phyloP scores from a whole-genome alignment of 164 flowering plant genomes.

The Stephania japonica region DNA sequence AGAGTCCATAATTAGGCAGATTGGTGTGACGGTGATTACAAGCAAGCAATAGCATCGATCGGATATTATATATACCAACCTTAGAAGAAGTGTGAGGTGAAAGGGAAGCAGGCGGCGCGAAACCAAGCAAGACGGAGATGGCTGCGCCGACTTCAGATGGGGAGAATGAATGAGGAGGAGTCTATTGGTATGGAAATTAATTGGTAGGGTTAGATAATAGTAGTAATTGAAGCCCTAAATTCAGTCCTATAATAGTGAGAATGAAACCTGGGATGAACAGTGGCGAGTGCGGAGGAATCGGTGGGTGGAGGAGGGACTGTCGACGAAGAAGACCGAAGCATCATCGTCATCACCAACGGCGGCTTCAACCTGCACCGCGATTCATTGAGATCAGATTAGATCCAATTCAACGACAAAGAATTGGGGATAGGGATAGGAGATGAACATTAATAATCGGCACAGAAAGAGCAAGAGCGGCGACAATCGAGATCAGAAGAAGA shows the following conservation, averaged over 20 bases:
- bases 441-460: background rate
- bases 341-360: constrained; percentile 5
- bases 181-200: no score
- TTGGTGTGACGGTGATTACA: no score
- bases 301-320: constrained; percentile 23
- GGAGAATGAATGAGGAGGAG: constrained; percentile 28
- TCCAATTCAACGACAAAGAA: background rate
- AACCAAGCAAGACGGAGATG: constrained; percentile 80
- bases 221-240: no score
- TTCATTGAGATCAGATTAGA: no score
- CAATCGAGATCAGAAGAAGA: background rate
- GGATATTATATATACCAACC: constrained; percentile 26
- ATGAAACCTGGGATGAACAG: background rate
- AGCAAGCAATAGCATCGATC: background rate
- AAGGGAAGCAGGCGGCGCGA: constrained; percentile 68
- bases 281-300: constrained; percentile 26
- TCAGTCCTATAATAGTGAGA: no score
- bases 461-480: background rate
- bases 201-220: no score
- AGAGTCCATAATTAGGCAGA: background rate
- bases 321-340: constrained; percentile 45
- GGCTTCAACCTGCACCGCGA: no score
- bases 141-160: constrained; percentile 71
- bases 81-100: constrained; percentile 57
- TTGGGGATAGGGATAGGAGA: background rate